Percentiles rank a stretch among this genome's conserved stretches.
phyloP scores from a whole-genome alignment of 2,329 filamentous ascomycete genomes.

The Ceratocystiopsis minuta region DNA sequence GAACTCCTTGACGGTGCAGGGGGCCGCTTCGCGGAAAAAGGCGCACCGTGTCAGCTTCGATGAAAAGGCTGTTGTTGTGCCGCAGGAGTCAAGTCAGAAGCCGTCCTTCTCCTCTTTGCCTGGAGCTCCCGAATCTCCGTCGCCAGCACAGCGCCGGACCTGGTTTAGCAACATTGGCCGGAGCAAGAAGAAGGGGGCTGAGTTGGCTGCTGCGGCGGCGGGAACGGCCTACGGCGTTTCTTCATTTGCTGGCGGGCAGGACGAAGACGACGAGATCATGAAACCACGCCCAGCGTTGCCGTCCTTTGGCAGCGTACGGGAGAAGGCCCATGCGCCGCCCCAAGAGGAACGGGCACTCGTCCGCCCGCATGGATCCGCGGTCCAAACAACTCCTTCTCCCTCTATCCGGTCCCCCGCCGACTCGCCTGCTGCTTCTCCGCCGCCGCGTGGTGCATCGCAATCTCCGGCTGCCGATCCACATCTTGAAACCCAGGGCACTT shows the following conservation, averaged over 20 bases:
- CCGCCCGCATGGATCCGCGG: slow-evolving; percentile 17
- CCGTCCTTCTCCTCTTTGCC: neutral
- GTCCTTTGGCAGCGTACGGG: slow-evolving; percentile 56
- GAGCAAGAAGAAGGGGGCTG: slow-evolving; percentile 25
- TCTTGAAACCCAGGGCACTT: slow-evolving; percentile 23
- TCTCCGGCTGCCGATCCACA: too few relatives aligned
- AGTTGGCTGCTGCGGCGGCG: slow-evolving; percentile 24
- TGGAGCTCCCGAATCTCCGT: too few relatives aligned
- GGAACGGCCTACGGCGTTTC: too few relatives aligned
- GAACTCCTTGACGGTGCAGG: neutral
- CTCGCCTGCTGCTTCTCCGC: slow-evolving; percentile 8
- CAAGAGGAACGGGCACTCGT: slow-evolving; percentile 41
- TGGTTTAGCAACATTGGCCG: slow-evolving; percentile 35
- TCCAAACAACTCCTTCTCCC: too few relatives aligned
- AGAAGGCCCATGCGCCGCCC: slow-evolving; percentile 32
- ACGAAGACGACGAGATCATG: slow-evolving; percentile 53
- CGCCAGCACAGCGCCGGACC: slow-evolving; percentile 15
- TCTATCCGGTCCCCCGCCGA: neutral
- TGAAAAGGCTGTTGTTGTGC: slow-evolving; percentile 28
- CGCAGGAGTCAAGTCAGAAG: slow-evolving; percentile 7
- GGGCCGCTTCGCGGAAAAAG: slow-evolving; percentile 34
- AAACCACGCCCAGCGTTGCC: slow-evolving; percentile 57
- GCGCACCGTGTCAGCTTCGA: slow-evolving; percentile 63
- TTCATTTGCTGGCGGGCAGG: too few relatives aligned
- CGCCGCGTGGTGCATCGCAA: neutral